Evolutionary conservation across 495 filamentous ascomycete genomes (phyloP).

Genomic region (Penicillium ochrochloron): DNA sequence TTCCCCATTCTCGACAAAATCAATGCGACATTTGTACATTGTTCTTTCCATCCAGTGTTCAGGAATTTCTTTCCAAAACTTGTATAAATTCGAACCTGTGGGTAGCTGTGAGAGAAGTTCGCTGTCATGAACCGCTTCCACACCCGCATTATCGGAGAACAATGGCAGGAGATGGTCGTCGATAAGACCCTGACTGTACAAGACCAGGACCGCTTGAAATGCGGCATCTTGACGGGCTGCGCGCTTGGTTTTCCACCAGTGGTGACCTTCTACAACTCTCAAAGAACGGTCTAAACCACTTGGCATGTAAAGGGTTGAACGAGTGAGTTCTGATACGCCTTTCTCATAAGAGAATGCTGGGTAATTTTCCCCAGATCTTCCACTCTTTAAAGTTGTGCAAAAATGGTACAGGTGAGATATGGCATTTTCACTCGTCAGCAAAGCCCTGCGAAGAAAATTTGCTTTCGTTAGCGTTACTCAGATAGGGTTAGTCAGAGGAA

Average conservation of each 20-base stretch:
- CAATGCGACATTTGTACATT: slow-evolving; percentile 7
- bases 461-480: neutral
- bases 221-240: slow-evolving; percentile 77
- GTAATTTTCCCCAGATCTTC: neutral
- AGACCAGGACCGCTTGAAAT: slow-evolving; percentile 70
- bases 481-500: neutral
- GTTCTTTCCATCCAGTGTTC: slow-evolving; percentile 8
- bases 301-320: slow-evolving; percentile 62
- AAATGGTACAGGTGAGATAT: slow-evolving; percentile 6
- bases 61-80: slow-evolving; percentile 9
- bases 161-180: slow-evolving; percentile 73
- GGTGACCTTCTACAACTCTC: slow-evolving; percentile 53
- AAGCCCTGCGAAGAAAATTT: slow-evolving; percentile 1
- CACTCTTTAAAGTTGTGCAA: neutral
- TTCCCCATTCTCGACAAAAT: slow-evolving; percentile 5
- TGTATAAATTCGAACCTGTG: neutral
- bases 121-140: neutral
- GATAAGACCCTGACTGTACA: slow-evolving; percentile 68
- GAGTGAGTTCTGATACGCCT: neutral
- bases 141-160: neutral
- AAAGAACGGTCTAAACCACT: slow-evolving; percentile 62
- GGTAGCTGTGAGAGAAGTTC: slow-evolving; percentile 1
- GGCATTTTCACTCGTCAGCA: slow-evolving; percentile 10
- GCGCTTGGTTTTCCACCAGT: slow-evolving; percentile 65
- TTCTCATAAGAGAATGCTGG: slow-evolving; percentile 7